Evolutionary conservation across 2,329 filamentous ascomycete genomes (phyloP).

Genomic region (Diaporthe sp.): DNA sequence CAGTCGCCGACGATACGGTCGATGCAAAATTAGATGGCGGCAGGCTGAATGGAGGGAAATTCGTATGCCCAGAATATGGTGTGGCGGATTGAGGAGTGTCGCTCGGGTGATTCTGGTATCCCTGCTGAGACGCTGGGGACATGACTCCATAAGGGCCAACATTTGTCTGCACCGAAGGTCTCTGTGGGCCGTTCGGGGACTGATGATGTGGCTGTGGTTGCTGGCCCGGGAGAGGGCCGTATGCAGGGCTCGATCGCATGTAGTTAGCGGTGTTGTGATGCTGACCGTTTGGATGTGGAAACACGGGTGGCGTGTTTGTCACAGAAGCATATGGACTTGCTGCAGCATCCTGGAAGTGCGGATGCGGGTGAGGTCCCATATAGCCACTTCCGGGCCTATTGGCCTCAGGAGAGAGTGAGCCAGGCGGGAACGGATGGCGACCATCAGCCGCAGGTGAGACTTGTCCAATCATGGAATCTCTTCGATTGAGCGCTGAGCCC

Average conservation of each 20-base stretch:
- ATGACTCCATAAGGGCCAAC: conserved; percentile 65
- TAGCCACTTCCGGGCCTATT: conserved; percentile 60
- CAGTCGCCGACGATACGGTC: conserved; percentile 53
- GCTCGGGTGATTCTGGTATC: conserved; percentile 61
- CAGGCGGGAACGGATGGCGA: conserved; percentile 56
- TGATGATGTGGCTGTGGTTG: conserved; percentile 53
- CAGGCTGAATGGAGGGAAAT: conserved; percentile 73
- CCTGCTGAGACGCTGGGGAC: conserved; percentile 66
- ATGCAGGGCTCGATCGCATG: conserved; percentile 56
- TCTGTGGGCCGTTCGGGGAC: conserved; percentile 58
- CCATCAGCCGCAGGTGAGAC: conserved; percentile 57
- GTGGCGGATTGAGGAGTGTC: conserved; percentile 59
- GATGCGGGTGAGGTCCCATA: conserved; percentile 58
- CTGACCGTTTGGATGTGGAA: conserved; percentile 51
- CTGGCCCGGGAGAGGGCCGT: conserved; percentile 49
- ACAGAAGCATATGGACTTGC: conserved; percentile 63
- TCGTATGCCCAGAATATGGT: conserved; percentile 71
- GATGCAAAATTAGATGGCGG: conserved; percentile 70
- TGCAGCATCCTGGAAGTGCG: conserved; percentile 59
- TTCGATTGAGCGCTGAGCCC: conserved; percentile 81
- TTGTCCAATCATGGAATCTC: conserved; percentile 75
- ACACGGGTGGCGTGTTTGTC: conserved; percentile 56
- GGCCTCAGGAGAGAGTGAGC: conserved; percentile 63
- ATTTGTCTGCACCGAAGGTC: conserved; percentile 62
- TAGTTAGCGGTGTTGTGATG: conserved; percentile 59